Evolutionary conservation across 306 rosid genomes (phyloP), one percentile per base, ranked within the genome.

Genomic region (Hippophae rhamnoides): DNA sequence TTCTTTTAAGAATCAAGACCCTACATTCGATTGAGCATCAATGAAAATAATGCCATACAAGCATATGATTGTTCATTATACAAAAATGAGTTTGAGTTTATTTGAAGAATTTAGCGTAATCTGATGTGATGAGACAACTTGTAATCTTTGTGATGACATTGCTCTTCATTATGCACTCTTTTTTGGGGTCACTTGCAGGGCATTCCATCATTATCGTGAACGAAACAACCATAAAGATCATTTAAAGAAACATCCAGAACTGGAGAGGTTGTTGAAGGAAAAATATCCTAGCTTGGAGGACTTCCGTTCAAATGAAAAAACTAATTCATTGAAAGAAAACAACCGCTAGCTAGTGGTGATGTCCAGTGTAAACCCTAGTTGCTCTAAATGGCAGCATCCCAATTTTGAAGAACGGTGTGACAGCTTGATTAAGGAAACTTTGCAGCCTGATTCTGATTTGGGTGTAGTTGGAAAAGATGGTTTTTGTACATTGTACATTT

Each of bases 191-290:
- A 31, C 38, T 77, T 76, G 73, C 95, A 92, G 99, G 99, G 99
- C 99, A 3, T 92, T 92, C 72, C 99, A 92, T 70, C 94, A 92
- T 67, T 88, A 80, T 40, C 78, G 96, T 41, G 74, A 76, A 63
- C 60, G 47, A 40, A 79, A 77, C 1, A 72, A 64, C 77, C 85
- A 69, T 13, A 87, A 76, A 57, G 89, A 74, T 25, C 78, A 83
- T 0, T 64, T 83, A 62, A 65, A 56, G 54, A 88, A 86, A 72
- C 78, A 82, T 74, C 86, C 80, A 9, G 99, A 88, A 69, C 69
- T 92, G 76, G 94, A 83, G 8, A 74, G 52, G 75, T 70, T 92
- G 78, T 96, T 92, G 53, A 71, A 61, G 47, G 95, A 88, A 72
- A 93, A 88, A 60, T 92, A 82, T 70, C 76, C 81, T 7, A 78